These are phyloP conservation scores for Colletotrichum chrysophilum DNA, from an alignment of 2,329 filamentous ascomycete genomes.

Conservation along the genomic window DNA sequence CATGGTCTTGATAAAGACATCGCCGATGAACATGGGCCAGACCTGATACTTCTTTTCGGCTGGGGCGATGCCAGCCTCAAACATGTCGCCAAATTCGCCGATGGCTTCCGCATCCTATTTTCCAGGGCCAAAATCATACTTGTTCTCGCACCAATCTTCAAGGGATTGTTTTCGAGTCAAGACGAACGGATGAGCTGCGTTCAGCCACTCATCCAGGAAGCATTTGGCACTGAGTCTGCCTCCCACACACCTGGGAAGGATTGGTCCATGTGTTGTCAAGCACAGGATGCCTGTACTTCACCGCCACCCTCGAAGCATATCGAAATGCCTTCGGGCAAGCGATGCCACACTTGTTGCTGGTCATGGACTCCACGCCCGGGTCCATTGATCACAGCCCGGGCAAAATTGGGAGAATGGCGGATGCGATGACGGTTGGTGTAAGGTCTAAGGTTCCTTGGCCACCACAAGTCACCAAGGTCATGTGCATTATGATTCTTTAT, in stretches of 20 bases:
- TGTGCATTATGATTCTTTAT: slow-evolving; percentile 49
- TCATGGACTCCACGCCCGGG: slow-evolving; percentile 59
- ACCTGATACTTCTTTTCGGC: slow-evolving; percentile 57
- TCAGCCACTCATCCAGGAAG: slow-evolving; percentile 45
- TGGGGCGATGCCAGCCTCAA: slow-evolving; percentile 62
- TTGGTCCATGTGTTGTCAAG: slow-evolving; percentile 63
- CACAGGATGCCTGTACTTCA: slow-evolving; percentile 59
- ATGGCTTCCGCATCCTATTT: slow-evolving; percentile 54
- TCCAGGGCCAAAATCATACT: slow-evolving; percentile 55
- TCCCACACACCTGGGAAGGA: slow-evolving; percentile 14
- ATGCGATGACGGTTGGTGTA: slow-evolving; percentile 56
- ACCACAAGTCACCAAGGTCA: slow-evolving; percentile 46
- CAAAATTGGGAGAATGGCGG: slow-evolving; percentile 51
- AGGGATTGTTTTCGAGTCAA: slow-evolving; percentile 48
- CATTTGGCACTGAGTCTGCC: slow-evolving; percentile 30
- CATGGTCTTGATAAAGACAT: background rate
- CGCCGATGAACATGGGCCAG: slow-evolving; percentile 31
- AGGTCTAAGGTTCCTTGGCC: slow-evolving; percentile 53
- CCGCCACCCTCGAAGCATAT: slow-evolving; percentile 53
- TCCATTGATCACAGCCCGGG: slow-evolving; percentile 32
- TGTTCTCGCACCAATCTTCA: slow-evolving; percentile 53
- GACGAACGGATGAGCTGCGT: slow-evolving; percentile 48
- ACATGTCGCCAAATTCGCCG: slow-evolving; percentile 61
- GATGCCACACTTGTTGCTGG: slow-evolving; percentile 52
- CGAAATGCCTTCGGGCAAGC: slow-evolving; percentile 2